Base-by-base conservation (phyloP, 2,329 filamentous ascomycete species). In the Exophiala lecanii-corni region DNA sequence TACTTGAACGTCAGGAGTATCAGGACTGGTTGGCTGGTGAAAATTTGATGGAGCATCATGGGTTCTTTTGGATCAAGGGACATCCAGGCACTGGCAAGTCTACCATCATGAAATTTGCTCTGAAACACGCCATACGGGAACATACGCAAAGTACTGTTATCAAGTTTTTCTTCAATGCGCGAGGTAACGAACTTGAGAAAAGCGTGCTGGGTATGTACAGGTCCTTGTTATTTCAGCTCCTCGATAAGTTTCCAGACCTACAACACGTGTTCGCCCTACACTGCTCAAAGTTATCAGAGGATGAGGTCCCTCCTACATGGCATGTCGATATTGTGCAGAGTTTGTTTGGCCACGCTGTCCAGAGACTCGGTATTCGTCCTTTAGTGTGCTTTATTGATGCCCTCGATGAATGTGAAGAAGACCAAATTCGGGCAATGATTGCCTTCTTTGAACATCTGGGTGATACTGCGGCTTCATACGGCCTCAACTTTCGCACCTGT, bases 81-180 rank as follows among this genome's bases (percentile, higher is more conserved):
- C 67, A 69, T 10, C 63, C 68, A 5, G 67, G 65, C 9, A 57
- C 59, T 1, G 68, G 68, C 2, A 70, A 70, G 43, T 69, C 66
- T 3, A 72, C 66, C 0, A 42, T 71, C 2, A 71, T 73, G 65
- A 73, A 72, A 36, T 71, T 66, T 34, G 50, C 56, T 1, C 56
- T 49, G 21, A 39, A 41, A 15, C 41, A 48, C 19, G 31, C 48
- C 23, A 47, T 47, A 12, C 49, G 40, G 15, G 55, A 53, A 13
- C 26, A 36, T 2, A 43, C 51, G 6, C 16, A 25, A 5, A 41
- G 43, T 1, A 25, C 58, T 0, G 48, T 67, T 0, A 45, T 72
- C 1, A 67, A 64, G 1, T 75, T 73, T 53, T 75, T 74, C 59
- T 75, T 75, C 61, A 69, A 74, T 42, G 70, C 70, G 0, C 56